A percentile compares a stretch with the other conserved stretches of the same genome.
These are phyloP conservation scores for Lathyrus sativus DNA, from an alignment of 306 rosid species.

Conservation along the genomic window DNA sequence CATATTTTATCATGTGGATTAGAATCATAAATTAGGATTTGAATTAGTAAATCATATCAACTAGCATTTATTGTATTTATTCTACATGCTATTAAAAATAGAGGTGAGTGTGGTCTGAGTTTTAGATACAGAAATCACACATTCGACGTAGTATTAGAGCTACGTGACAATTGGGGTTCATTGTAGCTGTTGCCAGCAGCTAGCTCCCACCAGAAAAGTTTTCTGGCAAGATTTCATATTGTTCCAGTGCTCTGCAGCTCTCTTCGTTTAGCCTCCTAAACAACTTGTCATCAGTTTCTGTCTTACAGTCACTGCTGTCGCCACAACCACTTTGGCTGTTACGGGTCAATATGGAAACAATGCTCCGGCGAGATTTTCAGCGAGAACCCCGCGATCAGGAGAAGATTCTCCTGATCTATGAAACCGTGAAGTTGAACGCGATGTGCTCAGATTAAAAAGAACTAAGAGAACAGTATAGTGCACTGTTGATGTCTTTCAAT, in stretches of 20 bases:
- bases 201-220: not conserved
- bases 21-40: not conserved
- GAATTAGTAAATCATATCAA: not conserved
- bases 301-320: not conserved
- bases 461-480: no score
- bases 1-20: not conserved
- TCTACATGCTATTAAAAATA: not conserved
- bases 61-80: constrained; percentile 1
- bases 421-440: not conserved
- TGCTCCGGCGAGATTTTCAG: not conserved
- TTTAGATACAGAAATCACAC: not conserved
- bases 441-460: not conserved
- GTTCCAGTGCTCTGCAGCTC: not conserved
- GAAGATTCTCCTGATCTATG: not conserved
- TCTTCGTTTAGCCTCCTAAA: not conserved
- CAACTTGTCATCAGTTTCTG: not conserved
- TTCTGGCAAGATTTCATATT: not conserved
- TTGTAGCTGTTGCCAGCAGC: not conserved
- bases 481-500: not conserved
- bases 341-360: not conserved
- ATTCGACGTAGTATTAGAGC: not conserved
- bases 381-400: not conserved
- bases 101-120: not conserved
- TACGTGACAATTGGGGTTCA: not conserved
- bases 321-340: not conserved